Conservation (phyloP, 805 yeast species). For the Saccharomycopsis synnaedendra region DNA sequence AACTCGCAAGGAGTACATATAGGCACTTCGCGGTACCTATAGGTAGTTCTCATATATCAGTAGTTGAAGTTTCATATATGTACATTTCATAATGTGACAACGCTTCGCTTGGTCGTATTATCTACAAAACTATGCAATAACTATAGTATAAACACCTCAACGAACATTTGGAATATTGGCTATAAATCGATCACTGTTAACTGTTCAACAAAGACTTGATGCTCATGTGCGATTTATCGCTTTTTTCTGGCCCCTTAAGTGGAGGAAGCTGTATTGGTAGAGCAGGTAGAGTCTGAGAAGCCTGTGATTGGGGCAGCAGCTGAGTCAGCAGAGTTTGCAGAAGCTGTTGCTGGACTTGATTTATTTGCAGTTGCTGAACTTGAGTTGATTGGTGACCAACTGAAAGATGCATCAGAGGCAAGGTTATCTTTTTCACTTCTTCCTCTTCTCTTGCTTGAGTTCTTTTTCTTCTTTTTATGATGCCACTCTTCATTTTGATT, state of each 20-base stretch:
- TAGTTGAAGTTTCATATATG: neutral
- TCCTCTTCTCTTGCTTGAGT: neutral
- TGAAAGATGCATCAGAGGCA: neutral
- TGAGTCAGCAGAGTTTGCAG: too few species aligned
- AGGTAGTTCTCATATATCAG: too few species aligned
- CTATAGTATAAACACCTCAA: neutral
- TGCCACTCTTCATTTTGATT: conserved; percentile 55
- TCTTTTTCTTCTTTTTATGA: conserved; percentile 59
- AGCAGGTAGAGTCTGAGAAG: too few species aligned
- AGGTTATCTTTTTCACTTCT: neutral
- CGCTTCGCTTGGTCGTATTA: neutral
- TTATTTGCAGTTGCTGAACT: neutral
- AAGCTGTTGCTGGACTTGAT: neutral
- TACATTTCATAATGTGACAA: neutral
- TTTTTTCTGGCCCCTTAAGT: too few species aligned
- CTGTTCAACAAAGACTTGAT: conserved; percentile 2
- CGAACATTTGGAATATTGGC: neutral
- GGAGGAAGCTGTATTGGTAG: too few species aligned
- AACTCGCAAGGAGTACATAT: too few species aligned
- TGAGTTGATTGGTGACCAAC: too few species aligned
- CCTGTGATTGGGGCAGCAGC: too few species aligned
- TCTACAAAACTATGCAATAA: neutral
- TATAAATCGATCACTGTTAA: neutral
- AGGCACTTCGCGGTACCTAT: too few species aligned
- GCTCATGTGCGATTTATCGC: neutral